These are phyloP conservation scores for Zasmidium cellare DNA, from an alignment of 2,329 filamentous ascomycete genomes.

Conservation along the genomic window DNA sequence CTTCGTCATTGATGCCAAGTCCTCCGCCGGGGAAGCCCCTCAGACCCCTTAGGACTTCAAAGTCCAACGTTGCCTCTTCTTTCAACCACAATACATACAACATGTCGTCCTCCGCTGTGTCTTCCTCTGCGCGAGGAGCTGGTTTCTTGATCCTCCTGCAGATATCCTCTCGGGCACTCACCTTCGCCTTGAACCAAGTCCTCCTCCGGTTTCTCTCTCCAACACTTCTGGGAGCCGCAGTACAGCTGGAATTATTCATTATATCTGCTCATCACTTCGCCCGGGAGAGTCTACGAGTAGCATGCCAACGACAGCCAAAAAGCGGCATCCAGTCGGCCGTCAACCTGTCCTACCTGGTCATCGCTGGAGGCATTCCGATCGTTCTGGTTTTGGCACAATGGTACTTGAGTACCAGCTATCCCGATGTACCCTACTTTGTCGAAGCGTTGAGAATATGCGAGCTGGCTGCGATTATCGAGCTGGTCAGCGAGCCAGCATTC, in stretches of 20 bases:
- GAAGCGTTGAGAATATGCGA: slow-evolving; percentile 57
- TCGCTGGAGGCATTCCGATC: slow-evolving; percentile 66
- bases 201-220: slow-evolving; percentile 87
- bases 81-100: neutral
- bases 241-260: slow-evolving; percentile 90
- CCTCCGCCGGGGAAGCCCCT: neutral
- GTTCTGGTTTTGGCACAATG: slow-evolving; percentile 59
- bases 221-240: slow-evolving; percentile 76
- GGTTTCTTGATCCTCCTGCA: slow-evolving; percentile 87
- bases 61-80: slow-evolving; percentile 7
- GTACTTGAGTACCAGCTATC: slow-evolving; percentile 61
- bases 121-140: slow-evolving; percentile 66
- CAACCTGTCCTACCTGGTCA: slow-evolving; percentile 82
- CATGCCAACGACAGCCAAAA: slow-evolving; percentile 70
- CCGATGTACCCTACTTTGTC: slow-evolving; percentile 62
- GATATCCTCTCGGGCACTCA: slow-evolving; percentile 80
- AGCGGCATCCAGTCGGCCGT: slow-evolving; percentile 69
- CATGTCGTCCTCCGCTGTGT: slow-evolving; percentile 35
- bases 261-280: slow-evolving; percentile 94
- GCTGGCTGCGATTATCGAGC: slow-evolving; percentile 66
- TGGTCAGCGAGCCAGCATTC: slow-evolving; percentile 85
- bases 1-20: neutral
- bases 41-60: neutral
- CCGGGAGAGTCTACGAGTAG: slow-evolving; percentile 85
- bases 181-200: slow-evolving; percentile 88